These are phyloP conservation scores for Physaria fendleri DNA, from an alignment of 345 rosid species.

Conservation along the genomic window DNA sequence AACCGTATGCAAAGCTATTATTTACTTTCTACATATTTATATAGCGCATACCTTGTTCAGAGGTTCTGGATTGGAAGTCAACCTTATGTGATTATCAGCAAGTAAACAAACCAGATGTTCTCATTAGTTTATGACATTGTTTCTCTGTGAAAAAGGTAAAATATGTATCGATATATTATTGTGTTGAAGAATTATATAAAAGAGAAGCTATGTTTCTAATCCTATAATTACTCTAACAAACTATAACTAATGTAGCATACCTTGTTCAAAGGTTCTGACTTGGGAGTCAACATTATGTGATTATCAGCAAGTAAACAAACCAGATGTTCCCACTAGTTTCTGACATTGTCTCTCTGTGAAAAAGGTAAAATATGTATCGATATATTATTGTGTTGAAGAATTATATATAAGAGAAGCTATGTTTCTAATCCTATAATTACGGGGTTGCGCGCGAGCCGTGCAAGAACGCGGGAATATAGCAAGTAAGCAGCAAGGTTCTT, in stretches of 20 bases:
- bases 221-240: too few species aligned
- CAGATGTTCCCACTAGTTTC: constrained; percentile 97
- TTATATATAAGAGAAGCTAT: too few species aligned
- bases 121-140: constrained; percentile 90
- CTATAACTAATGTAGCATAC: too few species aligned
- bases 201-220: too few species aligned
- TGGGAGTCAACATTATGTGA: constrained; percentile 80
- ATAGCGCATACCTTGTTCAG: constrained; percentile 56
- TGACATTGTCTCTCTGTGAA: constrained; percentile 81
- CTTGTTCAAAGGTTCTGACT: constrained; percentile 88
- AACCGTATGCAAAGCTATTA: background rate
- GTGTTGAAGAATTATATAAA: too few species aligned
- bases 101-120: constrained; percentile 88
- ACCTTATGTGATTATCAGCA: constrained; percentile 79
- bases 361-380: background rate
- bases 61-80: constrained; percentile 87
- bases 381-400: too few species aligned
- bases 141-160: constrained; percentile 49
- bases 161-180: too few species aligned
- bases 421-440: too few species aligned
- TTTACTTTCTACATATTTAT: background rate
- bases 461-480: too few species aligned
- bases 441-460: too few species aligned
- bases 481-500: too few species aligned
- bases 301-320: constrained; percentile 76